Evolutionary conservation across 2,329 filamentous ascomycete genomes (phyloP).

Genomic region (Aspergillus novofumigatus): DNA sequence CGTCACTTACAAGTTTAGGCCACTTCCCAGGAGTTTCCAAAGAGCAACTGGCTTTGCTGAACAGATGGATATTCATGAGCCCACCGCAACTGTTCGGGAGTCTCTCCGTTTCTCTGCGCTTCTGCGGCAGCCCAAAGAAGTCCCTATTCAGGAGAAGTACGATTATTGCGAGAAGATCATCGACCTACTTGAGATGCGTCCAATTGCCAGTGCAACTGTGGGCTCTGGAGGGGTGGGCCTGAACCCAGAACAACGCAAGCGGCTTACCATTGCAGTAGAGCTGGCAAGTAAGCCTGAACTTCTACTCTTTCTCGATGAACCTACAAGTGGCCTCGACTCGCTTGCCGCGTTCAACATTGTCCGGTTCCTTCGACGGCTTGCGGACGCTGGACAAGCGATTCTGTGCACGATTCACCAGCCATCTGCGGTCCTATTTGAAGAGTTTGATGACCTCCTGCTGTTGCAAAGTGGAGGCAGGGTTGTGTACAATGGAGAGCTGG

Average conservation of each 20-base stretch:
- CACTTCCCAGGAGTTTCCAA: slow-evolving; percentile 48
- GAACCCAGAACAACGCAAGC: slow-evolving; percentile 63
- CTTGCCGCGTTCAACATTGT: slow-evolving; percentile 64
- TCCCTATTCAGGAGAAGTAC: slow-evolving; percentile 59
- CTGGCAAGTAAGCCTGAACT: slow-evolving; percentile 57
- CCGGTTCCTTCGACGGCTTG: slow-evolving; percentile 58
- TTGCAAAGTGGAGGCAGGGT: slow-evolving; percentile 73
- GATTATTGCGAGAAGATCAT: slow-evolving; percentile 66
- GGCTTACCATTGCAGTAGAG: slow-evolving; percentile 62
- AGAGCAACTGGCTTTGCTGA: slow-evolving; percentile 54
- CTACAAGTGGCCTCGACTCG: slow-evolving; percentile 63
- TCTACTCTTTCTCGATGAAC: slow-evolving; percentile 62
- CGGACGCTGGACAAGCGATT: slow-evolving; percentile 77
- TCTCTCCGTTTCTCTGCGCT: slow-evolving; percentile 63
- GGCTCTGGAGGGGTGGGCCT: slow-evolving; percentile 57
- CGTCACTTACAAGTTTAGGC: slow-evolving; percentile 21
- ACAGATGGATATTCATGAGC: slow-evolving; percentile 65
- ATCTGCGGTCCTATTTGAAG: slow-evolving; percentile 78
- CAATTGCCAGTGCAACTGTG: slow-evolving; percentile 62
- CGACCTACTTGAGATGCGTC: slow-evolving; percentile 64
- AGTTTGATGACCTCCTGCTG: slow-evolving; percentile 78
- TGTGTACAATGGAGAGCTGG: slow-evolving; percentile 84
- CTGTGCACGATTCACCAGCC: slow-evolving; percentile 91
- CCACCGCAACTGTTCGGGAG: slow-evolving; percentile 63
- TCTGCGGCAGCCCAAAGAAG: slow-evolving; percentile 57